A percentile compares a stretch with the other conserved stretches of the same genome.
Conservation (phyloP, 2,329 filamentous ascomycete genomes). For the Neopestalotiopsis clavispora region DNA sequence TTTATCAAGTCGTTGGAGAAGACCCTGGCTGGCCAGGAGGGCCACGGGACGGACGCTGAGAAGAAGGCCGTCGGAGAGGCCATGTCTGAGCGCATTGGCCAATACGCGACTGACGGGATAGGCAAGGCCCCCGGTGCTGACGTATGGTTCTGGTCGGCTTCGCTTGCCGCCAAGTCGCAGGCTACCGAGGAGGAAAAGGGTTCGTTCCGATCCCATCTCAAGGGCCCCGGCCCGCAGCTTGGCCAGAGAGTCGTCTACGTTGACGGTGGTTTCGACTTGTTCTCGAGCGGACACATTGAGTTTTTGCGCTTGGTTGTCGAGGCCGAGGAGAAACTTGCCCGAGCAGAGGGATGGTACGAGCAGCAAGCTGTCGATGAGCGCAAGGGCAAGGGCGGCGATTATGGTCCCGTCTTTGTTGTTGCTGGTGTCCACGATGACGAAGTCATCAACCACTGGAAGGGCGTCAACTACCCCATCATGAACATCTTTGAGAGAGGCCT, state of each 20-base stretch:
- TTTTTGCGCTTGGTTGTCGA: slow-evolving; percentile 81
- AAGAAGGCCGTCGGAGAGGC: slow-evolving; percentile 64
- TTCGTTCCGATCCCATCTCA: slow-evolving; percentile 69
- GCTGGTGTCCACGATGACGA: slow-evolving; percentile 93
- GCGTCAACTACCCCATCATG: slow-evolving; percentile 99
- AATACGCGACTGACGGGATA: slow-evolving; percentile 87
- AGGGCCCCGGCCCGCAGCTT: slow-evolving; percentile 71
- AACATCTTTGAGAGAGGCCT: slow-evolving; percentile 96
- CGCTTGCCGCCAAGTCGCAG: slow-evolving; percentile 50
- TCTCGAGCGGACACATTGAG: slow-evolving; percentile 95
- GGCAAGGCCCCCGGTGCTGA: slow-evolving; percentile 79
- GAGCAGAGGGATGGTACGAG: slow-evolving; percentile 74
- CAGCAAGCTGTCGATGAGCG: slow-evolving; percentile 68
- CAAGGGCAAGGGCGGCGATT: slow-evolving; percentile 71
- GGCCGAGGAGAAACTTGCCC: slow-evolving; percentile 73
- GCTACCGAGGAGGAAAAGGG: slow-evolving; percentile 64
- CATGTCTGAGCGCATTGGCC: slow-evolving; percentile 77
- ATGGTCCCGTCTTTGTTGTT: slow-evolving; percentile 84
- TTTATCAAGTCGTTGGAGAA: slow-evolving; percentile 83
- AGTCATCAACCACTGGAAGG: slow-evolving; percentile 96
- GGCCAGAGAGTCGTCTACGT: slow-evolving; percentile 93
- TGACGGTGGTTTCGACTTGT: slow-evolving; percentile 95
- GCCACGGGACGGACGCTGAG: slow-evolving; percentile 71
- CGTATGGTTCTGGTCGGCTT: slow-evolving; percentile 82
- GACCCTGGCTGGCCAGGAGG: slow-evolving; percentile 72